phyloP scores from a whole-genome alignment of 306 rosid genomes.

The Quercus dentata region DNA sequence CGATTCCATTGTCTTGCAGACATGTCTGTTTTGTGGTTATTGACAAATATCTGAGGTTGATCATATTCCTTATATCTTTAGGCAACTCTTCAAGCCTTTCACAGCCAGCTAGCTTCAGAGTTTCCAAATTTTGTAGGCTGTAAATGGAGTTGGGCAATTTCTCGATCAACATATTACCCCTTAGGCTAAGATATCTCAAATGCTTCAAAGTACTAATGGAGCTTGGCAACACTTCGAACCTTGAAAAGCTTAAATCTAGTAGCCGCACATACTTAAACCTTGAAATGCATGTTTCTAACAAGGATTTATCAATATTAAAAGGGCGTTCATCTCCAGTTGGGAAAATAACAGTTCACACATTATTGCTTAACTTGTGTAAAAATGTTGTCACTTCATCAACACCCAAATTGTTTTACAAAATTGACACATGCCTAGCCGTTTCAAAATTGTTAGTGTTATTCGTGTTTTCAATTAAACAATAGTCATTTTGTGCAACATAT shows the following conservation, averaged over 20 bases:
- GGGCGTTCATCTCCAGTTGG: neutral
- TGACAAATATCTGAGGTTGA: neutral
- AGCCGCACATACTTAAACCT: neutral
- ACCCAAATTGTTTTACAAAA: neutral
- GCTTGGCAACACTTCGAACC: neutral
- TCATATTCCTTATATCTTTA: too few species aligned
- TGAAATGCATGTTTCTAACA: neutral
- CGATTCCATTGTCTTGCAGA: neutral
- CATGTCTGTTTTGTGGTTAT: neutral
- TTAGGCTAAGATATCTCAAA: too few species aligned
- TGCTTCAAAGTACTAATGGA: too few species aligned
- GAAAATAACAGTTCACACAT: neutral
- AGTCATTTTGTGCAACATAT: neutral
- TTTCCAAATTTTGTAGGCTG: neutral
- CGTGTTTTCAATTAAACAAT: neutral
- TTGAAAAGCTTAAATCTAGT: constrained; percentile 6
- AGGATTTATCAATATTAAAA: neutral
- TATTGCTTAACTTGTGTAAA: neutral
- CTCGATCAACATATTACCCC: too few species aligned
- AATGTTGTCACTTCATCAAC: neutral
- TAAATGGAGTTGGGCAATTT: too few species aligned
- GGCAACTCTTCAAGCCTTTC: neutral
- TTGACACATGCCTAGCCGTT: neutral
- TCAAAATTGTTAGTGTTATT: neutral
- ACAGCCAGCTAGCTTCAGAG: neutral